A percentile compares a stretch with the other conserved stretches of the same genome.
Evolutionary conservation across 495 filamentous ascomycete genomes (phyloP).

Genomic region (Cercophora samala): DNA sequence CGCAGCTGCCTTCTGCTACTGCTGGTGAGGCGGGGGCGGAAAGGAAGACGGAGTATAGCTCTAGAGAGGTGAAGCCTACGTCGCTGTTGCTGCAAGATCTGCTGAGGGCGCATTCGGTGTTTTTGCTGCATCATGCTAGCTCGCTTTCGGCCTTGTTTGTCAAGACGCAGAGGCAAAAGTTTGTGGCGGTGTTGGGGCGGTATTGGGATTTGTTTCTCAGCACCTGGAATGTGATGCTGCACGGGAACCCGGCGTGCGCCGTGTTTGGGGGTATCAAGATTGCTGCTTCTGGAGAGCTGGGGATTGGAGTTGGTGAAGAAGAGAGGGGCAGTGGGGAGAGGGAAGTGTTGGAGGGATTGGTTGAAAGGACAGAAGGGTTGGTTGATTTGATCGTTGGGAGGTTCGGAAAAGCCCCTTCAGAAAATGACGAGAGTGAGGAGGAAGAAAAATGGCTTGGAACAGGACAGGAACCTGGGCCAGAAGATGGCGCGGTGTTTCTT

Average conservation of each 20-base stretch:
- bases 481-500: slow-evolving; percentile 81
- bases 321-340: slow-evolving; percentile 88
- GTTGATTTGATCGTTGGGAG: slow-evolving; percentile 83
- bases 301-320: slow-evolving; percentile 90
- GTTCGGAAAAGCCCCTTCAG: slow-evolving; percentile 58
- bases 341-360: slow-evolving; percentile 84
- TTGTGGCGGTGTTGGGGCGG: slow-evolving; percentile 60
- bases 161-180: slow-evolving; percentile 48
- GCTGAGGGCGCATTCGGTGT: slow-evolving; percentile 74
- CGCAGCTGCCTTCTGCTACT: slow-evolving; percentile 35
- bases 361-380: slow-evolving; percentile 62
- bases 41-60: slow-evolving; percentile 68
- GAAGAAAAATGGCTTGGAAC: slow-evolving; percentile 14
- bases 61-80: slow-evolving; percentile 83
- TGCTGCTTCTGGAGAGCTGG: slow-evolving; percentile 85
- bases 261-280: slow-evolving; percentile 84
- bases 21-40: slow-evolving; percentile 6
- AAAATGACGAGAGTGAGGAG: not conserved
- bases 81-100: slow-evolving; percentile 75
- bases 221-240: slow-evolving; percentile 84
- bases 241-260: slow-evolving; percentile 79
- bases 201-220: slow-evolving; percentile 82
- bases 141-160: slow-evolving; percentile 64
- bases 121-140: slow-evolving; percentile 79
- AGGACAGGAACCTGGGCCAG: slow-evolving; percentile 32